Evolutionary conservation across 169 alveolate species (phyloP), one percentile per base, ranked within the genome.

Genomic region (Cardiosporidium cionae): DNA sequence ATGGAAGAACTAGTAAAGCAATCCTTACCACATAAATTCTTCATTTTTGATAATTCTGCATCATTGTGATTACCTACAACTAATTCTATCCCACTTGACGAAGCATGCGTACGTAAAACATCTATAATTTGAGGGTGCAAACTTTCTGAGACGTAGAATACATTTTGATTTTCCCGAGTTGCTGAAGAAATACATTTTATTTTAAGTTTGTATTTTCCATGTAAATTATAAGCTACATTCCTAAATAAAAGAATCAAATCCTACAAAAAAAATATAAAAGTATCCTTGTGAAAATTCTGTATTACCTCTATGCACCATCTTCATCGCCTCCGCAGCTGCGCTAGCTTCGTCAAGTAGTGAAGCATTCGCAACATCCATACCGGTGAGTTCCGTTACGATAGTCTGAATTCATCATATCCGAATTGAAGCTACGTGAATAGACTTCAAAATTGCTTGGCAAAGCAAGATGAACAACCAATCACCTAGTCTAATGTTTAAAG

Each of bases 241-340:
- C n/a, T n/a, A n/a, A n/a, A n/a, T n/a, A n/a, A n/a, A n/a, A n/a
- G n/a, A n/a, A n/a, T n/a, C n/a, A n/a, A n/a, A n/a, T n/a, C n/a
- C n/a, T n/a, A n/a, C n/a, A n/a, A n/a, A n/a, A n/a, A n/a, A n/a
- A n/a, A n/a, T n/a, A n/a, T n/a, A n/a, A n/a, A n/a, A n/a, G n/a
- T n/a, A n/a, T n/a, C n/a, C n/a, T n/a, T n/a, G n/a, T n/a, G n/a
- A n/a, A n/a, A n/a, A n/a, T n/a, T n/a, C n/a, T n/a, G n/a, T n/a
- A n/a, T n/a, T 74, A 22, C 72, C 73, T 31, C 86, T 72, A 2
- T 69, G 70, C 22, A 87, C 65, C 92, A 91, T 84, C 63, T 83
- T 67, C 89, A 88, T 84, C 0, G 94, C 93, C 81, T 91, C 96
- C n/a, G 93, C 92, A 0, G 90, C 94, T 6, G 96, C 92, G 0